Evolutionary conservation across 2,329 filamentous ascomycete species (phyloP), one percentile per base, ranked within the genome.

Genomic region (Nannizzia gypsea): DNA sequence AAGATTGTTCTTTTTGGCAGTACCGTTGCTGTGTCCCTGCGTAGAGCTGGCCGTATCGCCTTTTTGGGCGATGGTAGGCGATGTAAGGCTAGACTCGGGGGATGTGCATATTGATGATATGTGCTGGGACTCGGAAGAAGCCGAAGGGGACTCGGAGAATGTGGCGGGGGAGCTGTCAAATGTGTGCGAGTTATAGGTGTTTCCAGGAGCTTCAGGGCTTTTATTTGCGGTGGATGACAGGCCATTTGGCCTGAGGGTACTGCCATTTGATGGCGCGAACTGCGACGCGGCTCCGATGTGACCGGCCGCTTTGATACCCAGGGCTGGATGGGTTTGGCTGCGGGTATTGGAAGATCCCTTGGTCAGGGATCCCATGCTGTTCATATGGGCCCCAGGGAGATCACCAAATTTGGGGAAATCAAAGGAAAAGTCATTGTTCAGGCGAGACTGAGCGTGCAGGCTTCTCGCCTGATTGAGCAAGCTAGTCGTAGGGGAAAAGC

Each of bases 351-450:
- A 3, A 26, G 1, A 24, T 15, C 54, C 34, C 34, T 56, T 56
- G 2, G 54, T 9, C 15, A 54, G 26, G 6, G 54, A 56, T 56
- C 54, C 54, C 4, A 9, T 59, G 62, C 73, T 78, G 62, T 82
- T 78, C 11, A 82, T 74, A 62, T 81, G 78, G 3, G 76, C 73
- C 28, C 76, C 77, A 20, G 82, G 81, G 26, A 95, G 80, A 61
- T 85, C 81, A 54, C 93, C 93, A 68, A 99, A 97, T 70, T 88
- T 91, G 64, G 93, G 92, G 65, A 97, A 97, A 66, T 97, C 92
- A 67, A 99, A 97, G 66, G 92, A 86, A 70, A 97, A 97, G 70
- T 87, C 90, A 71, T 88, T 86, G 63, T 88, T 87, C 67, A 80
- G 84, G n/a, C 24, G 50, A 17, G 86, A 77, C 65, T 84, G 86